Conservation (phyloP, 192 early-diverging fungal species). For the Coemansia sp. region DNA sequence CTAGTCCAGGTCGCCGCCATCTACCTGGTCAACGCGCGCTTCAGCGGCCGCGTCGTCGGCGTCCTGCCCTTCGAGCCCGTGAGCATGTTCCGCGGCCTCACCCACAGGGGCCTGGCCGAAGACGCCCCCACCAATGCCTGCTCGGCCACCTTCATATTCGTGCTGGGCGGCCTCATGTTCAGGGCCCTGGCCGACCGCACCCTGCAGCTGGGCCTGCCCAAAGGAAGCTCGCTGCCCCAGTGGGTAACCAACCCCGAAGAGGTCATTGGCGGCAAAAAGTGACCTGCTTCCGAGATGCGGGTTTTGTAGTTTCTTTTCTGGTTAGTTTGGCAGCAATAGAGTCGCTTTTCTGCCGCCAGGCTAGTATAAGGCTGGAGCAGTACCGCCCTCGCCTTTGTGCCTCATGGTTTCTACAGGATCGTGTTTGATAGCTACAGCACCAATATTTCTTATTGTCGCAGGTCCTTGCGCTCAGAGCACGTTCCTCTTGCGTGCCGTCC, state of each 20-base stretch:
- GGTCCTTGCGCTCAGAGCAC: constrained; percentile 50
- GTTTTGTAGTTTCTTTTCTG: too few species aligned
- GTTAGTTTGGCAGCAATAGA: too few species aligned
- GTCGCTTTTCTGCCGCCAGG: too few species aligned
- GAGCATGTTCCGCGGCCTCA: constrained; percentile 34
- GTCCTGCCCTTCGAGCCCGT: constrained; percentile 42
- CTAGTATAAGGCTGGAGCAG: too few species aligned
- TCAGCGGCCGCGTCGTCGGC: constrained; percentile 19
- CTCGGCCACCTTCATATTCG: constrained; percentile 49
- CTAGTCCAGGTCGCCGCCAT: constrained; percentile 34
- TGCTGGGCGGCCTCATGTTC: constrained; percentile 41
- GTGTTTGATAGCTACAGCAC: not conserved
- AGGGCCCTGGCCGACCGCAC: constrained; percentile 33
- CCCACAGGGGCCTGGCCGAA: constrained; percentile 39
- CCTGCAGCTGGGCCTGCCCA: constrained; percentile 45
- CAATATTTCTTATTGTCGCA: not conserved
- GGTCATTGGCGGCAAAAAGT: constrained; percentile 18
- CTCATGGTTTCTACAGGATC: not conserved
- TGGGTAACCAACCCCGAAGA: constrained; percentile 48
- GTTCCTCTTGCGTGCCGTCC: constrained; percentile 78
- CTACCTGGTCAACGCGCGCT: constrained; percentile 25
- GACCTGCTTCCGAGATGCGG: too few species aligned
- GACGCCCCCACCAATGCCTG: constrained; percentile 30
- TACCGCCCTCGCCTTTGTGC: too few species aligned
- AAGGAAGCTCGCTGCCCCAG: constrained; percentile 35